Evolutionary conservation across 306 rosid species (phyloP).

Genomic region (Casuarina cunninghamiana): DNA sequence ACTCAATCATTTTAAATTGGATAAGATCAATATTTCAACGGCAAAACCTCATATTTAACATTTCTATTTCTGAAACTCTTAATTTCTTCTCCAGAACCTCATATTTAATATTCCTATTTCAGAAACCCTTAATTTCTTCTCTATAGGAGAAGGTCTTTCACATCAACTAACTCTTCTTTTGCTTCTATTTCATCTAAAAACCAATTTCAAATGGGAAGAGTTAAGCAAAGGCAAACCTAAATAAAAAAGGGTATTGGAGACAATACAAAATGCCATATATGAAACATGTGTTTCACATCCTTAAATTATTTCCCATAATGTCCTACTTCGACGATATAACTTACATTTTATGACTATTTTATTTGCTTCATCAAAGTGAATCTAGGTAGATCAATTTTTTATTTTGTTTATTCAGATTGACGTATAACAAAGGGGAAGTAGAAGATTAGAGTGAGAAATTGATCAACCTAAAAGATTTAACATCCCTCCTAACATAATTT

Average conservation of each 20-base stretch:
- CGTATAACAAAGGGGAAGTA: not conserved
- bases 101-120: no score
- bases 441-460: no score
- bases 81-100: not conserved
- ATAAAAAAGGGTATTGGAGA: not conserved
- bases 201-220: not conserved
- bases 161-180: not conserved
- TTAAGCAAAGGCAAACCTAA: not conserved
- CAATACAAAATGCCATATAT: not conserved
- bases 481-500: not conserved
- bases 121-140: not conserved
- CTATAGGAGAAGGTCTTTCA: not conserved
- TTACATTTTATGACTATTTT: not conserved
- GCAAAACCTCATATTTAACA: not conserved
- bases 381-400: not conserved
- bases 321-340: not conserved
- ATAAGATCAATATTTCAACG: not conserved
- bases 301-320: not conserved
- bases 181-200: not conserved
- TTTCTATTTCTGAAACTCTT: not conserved
- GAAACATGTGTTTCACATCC: not conserved
- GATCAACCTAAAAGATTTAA: not conserved
- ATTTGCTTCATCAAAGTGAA: not conserved
- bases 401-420: not conserved
- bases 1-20: not conserved